Percentiles rank a stretch among this genome's conserved stretches.
Conservation (phyloP, 441 rosid genomes). For the Eutrema salsugineum region DNA sequence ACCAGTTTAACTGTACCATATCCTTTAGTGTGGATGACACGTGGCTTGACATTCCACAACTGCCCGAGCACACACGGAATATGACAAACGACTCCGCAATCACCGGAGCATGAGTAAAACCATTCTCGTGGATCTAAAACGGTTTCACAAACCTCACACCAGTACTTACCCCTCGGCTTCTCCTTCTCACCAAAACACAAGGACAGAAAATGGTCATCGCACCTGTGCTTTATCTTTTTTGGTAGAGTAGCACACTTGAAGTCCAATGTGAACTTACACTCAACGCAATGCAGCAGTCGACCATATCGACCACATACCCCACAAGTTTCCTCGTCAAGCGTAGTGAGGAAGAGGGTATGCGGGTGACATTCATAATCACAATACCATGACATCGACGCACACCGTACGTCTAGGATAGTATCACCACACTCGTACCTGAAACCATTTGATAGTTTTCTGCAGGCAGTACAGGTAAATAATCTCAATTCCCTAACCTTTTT, state of each 20-base stretch:
- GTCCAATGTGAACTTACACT: neutral
- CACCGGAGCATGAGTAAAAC: constrained; percentile 1
- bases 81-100: neutral
- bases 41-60: neutral
- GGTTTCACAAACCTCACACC: constrained; percentile 13
- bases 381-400: neutral
- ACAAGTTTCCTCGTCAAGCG: neutral
- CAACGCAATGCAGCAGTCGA: neutral
- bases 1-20: too few relatives aligned
- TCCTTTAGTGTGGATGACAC: too few relatives aligned
- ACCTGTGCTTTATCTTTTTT: neutral
- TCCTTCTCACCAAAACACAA: neutral
- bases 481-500: too few relatives aligned
- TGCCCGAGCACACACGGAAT: neutral
- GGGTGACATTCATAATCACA: neutral
- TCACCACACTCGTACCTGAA: neutral
- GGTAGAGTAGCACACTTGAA: constrained; percentile 1
- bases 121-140: neutral
- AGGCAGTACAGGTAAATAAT: neutral
- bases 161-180: neutral
- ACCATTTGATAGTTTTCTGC: neutral
- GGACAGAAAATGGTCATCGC: neutral
- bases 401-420: neutral
- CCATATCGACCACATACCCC: neutral
- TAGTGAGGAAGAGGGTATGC: neutral